Percentiles rank a stretch among this genome's conserved stretches.
phyloP scores from a whole-genome alignment of 805 yeast species.

The Metschnikowia anglica region DNA sequence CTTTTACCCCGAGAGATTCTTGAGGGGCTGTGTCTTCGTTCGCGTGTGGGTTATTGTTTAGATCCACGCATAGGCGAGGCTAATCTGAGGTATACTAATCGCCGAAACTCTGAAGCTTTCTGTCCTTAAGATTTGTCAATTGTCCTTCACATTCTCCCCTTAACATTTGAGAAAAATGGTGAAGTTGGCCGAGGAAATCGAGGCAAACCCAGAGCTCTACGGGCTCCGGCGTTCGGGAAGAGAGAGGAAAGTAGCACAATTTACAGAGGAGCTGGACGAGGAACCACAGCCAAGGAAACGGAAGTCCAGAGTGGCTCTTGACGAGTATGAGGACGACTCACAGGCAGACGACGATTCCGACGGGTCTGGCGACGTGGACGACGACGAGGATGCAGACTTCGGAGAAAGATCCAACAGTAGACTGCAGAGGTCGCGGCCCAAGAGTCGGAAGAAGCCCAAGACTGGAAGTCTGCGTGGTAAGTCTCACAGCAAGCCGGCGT shows the following conservation, averaged over 20 bases:
- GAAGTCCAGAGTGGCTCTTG: constrained; percentile 10
- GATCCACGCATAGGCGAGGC: no score
- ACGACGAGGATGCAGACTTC: constrained; percentile 21
- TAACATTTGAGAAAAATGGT: constrained; percentile 7
- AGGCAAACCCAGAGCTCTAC: constrained; percentile 70
- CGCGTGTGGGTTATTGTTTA: no score
- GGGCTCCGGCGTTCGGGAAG: constrained; percentile 78
- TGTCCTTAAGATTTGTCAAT: no score
- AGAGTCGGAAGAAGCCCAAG: constrained; percentile 13
- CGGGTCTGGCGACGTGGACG: constrained; percentile 19
- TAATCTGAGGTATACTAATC: no score
- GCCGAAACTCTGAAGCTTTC: no score
- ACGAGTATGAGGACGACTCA: constrained; percentile 20
- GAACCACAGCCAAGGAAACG: constrained; percentile 21
- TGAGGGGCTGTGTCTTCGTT: no score
- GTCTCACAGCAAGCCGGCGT: constrained; percentile 11
- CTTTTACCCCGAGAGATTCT: no score
- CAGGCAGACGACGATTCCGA: constrained; percentile 15
- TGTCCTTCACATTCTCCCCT: no score
- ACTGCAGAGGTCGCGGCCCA: constrained; percentile 3
- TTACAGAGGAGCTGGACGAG: constrained; percentile 40
- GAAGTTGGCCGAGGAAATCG: constrained; percentile 19
- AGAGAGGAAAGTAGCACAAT: constrained; percentile 43
- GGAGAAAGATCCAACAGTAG: no score
- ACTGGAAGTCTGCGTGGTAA: constrained; percentile 8